Percentiles rank a stretch among this genome's conserved stretches.
phyloP scores from a whole-genome alignment of 768 basidiomycete species.

The Kwoniella shandongensis region DNA sequence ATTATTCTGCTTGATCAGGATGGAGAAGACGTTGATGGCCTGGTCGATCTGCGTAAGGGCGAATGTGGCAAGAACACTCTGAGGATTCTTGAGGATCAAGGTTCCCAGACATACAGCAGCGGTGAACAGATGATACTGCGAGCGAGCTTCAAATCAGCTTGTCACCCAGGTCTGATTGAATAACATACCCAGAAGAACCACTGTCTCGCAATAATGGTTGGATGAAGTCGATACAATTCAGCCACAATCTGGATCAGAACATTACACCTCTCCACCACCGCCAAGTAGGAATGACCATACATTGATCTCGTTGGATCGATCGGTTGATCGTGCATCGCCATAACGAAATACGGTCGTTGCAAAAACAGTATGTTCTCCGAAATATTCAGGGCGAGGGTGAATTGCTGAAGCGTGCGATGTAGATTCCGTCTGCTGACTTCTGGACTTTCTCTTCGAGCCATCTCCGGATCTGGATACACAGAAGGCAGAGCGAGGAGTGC shows the following conservation, averaged over 20 bases:
- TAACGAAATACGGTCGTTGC: slow-evolving; percentile 32
- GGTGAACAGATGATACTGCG: slow-evolving; percentile 39
- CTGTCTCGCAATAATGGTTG: slow-evolving; percentile 22
- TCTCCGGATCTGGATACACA: slow-evolving; percentile 21
- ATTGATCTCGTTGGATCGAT: slow-evolving; percentile 21
- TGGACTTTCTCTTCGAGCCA: slow-evolving; percentile 13
- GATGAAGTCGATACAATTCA: slow-evolving; percentile 18
- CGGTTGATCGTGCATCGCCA: slow-evolving; percentile 24
- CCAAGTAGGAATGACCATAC: slow-evolving; percentile 22
- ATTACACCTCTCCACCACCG: slow-evolving; percentile 32
- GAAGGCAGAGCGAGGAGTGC: slow-evolving; percentile 21
- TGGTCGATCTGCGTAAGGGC: slow-evolving; percentile 26
- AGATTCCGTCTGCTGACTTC: slow-evolving; percentile 17
- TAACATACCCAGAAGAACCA: slow-evolving; percentile 33
- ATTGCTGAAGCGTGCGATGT: slow-evolving; percentile 26
- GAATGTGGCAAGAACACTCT: slow-evolving; percentile 19
- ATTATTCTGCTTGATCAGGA: slow-evolving; percentile 17
- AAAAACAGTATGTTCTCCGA: slow-evolving; percentile 29
- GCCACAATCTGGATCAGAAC: slow-evolving; percentile 27
- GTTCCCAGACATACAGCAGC: slow-evolving; percentile 36
- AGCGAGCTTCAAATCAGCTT: neutral
- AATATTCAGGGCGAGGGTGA: slow-evolving; percentile 26
- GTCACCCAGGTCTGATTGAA: neutral
- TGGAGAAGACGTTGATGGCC: slow-evolving; percentile 21
- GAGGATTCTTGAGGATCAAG: slow-evolving; percentile 25